phyloP scores from a whole-genome alignment of 2,329 filamentous ascomycete genomes.

The Hypoxylon sp. region DNA sequence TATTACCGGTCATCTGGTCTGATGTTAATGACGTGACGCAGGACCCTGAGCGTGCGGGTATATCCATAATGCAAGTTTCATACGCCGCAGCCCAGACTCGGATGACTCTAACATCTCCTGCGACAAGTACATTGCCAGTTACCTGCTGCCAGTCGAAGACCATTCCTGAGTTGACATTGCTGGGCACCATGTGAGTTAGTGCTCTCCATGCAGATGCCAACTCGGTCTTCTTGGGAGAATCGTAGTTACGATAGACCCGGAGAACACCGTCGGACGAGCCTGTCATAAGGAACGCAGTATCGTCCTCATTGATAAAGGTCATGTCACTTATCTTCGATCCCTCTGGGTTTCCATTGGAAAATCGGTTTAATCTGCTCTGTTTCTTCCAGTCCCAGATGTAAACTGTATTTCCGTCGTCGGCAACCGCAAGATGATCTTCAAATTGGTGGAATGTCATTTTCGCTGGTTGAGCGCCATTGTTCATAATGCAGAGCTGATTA shows the following conservation, averaged over 20 bases:
- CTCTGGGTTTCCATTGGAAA: constrained; percentile 93
- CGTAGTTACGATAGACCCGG: constrained; percentile 93
- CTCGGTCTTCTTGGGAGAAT: constrained; percentile 80
- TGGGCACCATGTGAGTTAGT: constrained; percentile 92
- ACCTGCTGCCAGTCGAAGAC: constrained; percentile 99
- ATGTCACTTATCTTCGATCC: constrained; percentile 95
- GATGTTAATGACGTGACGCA: constrained; percentile 97
- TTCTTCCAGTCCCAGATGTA: constrained; percentile 95
- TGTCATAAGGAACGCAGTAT: constrained; percentile 93
- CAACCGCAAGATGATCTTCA: constrained; percentile 93
- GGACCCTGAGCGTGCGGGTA: constrained; percentile 92
- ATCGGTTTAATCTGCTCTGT: constrained; percentile 80
- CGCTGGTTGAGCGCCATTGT: constrained; percentile 89
- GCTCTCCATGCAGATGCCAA: constrained; percentile 93
- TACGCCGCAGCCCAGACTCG: constrained; percentile 95
- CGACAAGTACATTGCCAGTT: constrained; percentile 94
- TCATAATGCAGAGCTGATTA: constrained; percentile 83
- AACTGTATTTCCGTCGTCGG: constrained; percentile 92
- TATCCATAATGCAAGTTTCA: constrained; percentile 93
- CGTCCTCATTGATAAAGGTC: constrained; percentile 98
- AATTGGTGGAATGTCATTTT: constrained; percentile 99
- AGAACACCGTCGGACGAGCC: constrained; percentile 96
- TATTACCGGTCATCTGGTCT: constrained; percentile 96
- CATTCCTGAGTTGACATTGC: constrained; percentile 93
- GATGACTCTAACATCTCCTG: constrained; percentile 95